These are phyloP conservation scores for Saccharomyces jurei DNA, from an alignment of 805 yeast genomes.

Conservation along the genomic window DNA sequence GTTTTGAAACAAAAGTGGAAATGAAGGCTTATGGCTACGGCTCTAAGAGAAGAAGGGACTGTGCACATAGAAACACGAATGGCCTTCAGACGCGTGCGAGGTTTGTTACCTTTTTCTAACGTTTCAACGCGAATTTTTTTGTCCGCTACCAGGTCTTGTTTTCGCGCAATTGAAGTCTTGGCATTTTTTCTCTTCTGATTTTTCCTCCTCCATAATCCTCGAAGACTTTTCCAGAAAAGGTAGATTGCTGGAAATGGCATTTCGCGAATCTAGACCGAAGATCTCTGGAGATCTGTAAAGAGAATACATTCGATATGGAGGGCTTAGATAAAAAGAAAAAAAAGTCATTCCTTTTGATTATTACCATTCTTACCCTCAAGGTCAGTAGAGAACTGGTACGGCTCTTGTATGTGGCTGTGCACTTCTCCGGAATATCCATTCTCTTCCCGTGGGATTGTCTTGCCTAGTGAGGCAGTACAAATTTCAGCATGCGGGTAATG, in stretches of 20 bases:
- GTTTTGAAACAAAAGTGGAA: background rate
- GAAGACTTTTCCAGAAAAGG: background rate
- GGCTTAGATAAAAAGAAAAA: background rate
- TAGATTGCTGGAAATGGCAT: background rate
- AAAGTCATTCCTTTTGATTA: background rate
- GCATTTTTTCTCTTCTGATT: background rate
- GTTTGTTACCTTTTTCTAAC: background rate
- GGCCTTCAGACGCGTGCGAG: background rate
- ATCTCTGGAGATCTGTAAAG: background rate
- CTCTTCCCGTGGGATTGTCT: background rate
- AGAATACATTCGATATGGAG: background rate
- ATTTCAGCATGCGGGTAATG: background rate
- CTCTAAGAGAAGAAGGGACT: background rate
- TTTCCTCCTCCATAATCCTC: background rate
- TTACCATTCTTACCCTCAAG: background rate
- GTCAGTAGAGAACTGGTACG: background rate
- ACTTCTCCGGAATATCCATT: background rate
- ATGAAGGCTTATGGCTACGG: background rate
- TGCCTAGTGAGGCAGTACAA: background rate
- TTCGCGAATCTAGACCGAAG: background rate
- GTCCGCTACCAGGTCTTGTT: background rate
- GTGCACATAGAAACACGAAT: background rate
- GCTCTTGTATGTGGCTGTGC: background rate
- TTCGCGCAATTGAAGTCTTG: background rate
- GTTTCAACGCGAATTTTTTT: background rate